phyloP scores from a whole-genome alignment of 306 rosid species.

The Sindora glabra region DNA sequence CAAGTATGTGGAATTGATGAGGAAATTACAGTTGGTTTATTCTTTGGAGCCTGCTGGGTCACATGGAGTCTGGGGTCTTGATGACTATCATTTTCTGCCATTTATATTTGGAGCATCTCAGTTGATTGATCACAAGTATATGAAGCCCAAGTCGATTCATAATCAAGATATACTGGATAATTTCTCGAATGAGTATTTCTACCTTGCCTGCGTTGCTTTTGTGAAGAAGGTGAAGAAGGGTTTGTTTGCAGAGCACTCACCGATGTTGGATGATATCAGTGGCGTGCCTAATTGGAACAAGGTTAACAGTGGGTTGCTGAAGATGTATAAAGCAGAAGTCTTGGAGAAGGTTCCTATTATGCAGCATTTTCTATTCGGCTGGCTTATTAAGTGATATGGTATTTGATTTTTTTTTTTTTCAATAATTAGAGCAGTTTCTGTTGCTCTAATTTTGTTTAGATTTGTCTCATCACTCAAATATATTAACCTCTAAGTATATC shows the following conservation, averaged over 20 bases:
- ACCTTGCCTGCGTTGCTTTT: conserved; percentile 57
- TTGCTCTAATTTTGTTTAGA: background rate
- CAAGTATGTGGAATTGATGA: conserved; percentile 76
- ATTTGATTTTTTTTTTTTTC: background rate
- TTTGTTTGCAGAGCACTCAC: conserved; percentile 89
- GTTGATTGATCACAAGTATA: conserved; percentile 80
- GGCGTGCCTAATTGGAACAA: conserved; percentile 94
- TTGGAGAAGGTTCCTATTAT: conserved; percentile 97
- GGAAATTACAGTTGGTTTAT: conserved; percentile 77
- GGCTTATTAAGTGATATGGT: conserved; percentile 72
- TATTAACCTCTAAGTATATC: background rate
- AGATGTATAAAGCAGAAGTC: conserved; percentile 97
- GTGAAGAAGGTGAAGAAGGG: conserved; percentile 96
- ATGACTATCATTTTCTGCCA: conserved; percentile 82
- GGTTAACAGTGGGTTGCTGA: conserved; percentile 84
- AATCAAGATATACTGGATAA: conserved; percentile 80
- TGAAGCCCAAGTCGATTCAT: conserved; percentile 96
- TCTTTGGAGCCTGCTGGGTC: conserved; percentile 94
- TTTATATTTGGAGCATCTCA: conserved; percentile 89
- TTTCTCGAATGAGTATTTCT: conserved; percentile 66
- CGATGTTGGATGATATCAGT: conserved; percentile 92
- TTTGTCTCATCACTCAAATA: background rate
- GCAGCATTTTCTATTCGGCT: conserved; percentile 97
- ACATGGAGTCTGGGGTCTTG: conserved; percentile 99
- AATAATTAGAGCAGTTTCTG: background rate